Evolutionary conservation across 2,329 filamentous ascomycete species (phyloP).

Genomic region (Fusarium compactum): DNA sequence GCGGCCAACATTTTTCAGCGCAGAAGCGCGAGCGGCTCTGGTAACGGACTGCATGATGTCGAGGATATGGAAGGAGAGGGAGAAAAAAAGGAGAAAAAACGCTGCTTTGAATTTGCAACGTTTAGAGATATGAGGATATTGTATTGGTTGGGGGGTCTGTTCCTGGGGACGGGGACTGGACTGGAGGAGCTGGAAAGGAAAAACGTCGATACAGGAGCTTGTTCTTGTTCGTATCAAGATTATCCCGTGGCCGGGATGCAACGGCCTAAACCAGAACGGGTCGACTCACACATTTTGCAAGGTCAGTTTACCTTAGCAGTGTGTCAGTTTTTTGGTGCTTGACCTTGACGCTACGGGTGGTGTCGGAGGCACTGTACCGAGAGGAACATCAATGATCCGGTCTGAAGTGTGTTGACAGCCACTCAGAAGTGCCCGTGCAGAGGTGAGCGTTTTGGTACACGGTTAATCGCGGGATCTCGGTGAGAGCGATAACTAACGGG

Average conservation of each 20-base stretch:
- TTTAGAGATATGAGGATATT: constrained; percentile 32
- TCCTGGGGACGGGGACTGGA: not conserved
- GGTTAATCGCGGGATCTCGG: constrained; percentile 48
- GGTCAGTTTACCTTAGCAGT: constrained; percentile 16
- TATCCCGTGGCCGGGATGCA: constrained; percentile 47
- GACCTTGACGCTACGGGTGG: constrained; percentile 46
- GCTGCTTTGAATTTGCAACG: constrained; percentile 31
- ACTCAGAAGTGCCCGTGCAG: constrained; percentile 26
- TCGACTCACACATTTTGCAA: constrained; percentile 31
- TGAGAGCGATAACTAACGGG: constrained; percentile 36
- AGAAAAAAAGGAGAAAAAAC: constrained; percentile 21
- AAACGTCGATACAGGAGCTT: constrained; percentile 47
- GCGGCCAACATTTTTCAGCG: constrained; percentile 72
- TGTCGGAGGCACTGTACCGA: constrained; percentile 47
- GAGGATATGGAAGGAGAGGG: constrained; percentile 10
- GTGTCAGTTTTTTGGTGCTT: constrained; percentile 24
- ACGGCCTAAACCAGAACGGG: constrained; percentile 44
- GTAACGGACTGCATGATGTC: constrained; percentile 86
- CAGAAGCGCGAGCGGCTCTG: constrained; percentile 76
- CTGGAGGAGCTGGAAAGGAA: constrained; percentile 40
- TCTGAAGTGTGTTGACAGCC: not conserved
- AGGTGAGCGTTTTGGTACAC: constrained; percentile 33
- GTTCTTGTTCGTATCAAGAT: constrained; percentile 48
- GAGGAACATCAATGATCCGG: constrained; percentile 45
- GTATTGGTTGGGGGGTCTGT: constrained; percentile 28